Conservation (phyloP, 1,139 yeast species). For the Insectozyma bohioensis region DNA sequence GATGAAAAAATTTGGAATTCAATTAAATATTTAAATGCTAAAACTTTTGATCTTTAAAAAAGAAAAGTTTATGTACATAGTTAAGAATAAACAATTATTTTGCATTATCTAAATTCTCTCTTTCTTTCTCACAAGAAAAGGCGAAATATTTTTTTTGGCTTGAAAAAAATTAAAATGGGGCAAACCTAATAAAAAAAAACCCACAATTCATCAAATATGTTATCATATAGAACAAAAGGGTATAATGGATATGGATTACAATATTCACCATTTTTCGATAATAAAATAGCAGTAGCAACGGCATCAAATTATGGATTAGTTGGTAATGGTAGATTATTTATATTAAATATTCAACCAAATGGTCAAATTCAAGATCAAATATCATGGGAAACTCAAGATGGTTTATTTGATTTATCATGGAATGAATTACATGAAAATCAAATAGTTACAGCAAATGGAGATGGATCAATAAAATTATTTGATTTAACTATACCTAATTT, state of each 20-base stretch:
- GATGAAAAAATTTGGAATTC: slow-evolving; percentile 21
- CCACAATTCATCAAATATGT: slow-evolving; percentile 47
- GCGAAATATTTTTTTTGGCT: too few relatives aligned
- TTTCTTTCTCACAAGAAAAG: slow-evolving; percentile 1
- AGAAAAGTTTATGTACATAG: slow-evolving; percentile 4
- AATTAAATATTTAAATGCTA: slow-evolving; percentile 45
- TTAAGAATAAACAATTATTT: neutral
- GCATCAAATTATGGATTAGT: slow-evolving; percentile 93
- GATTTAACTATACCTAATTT: slow-evolving; percentile 66
- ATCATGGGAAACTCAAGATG: slow-evolving; percentile 89
- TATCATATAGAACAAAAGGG: slow-evolving; percentile 73
- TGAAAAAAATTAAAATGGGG: too few relatives aligned
- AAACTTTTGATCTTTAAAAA: slow-evolving; percentile 25
- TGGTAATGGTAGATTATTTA: slow-evolving; percentile 83
- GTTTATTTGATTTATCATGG: slow-evolving; percentile 87
- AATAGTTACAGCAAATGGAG: slow-evolving; percentile 80
- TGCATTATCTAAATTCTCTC: neutral
- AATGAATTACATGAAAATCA: slow-evolving; percentile 89
- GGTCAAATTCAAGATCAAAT: slow-evolving; percentile 61
- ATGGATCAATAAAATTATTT: slow-evolving; percentile 81
- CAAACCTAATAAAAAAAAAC: slow-evolving; percentile 1
- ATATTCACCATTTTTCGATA: slow-evolving; percentile 91
- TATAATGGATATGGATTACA: slow-evolving; percentile 86
- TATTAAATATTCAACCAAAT: slow-evolving; percentile 63
- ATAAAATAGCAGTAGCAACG: slow-evolving; percentile 84